Evolutionary conservation across 139 green algal genomes (phyloP), one percentile per base, ranked within the genome.

Genomic region (Prasinococcaceae sp.): DNA sequence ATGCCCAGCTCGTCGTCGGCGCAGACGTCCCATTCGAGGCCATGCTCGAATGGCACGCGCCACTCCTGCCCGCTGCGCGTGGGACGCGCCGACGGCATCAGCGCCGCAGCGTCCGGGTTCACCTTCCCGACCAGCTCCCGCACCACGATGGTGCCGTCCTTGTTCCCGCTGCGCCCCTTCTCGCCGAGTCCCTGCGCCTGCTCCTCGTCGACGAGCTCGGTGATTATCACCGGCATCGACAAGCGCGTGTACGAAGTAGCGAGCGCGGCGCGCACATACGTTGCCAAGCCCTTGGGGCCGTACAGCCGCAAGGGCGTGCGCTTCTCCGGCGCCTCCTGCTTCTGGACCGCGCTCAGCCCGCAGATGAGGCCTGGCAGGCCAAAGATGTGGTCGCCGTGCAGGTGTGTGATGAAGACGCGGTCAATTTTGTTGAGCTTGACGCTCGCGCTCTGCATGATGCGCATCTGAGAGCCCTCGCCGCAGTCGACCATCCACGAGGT

Each of bases 381-480:
- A 53, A 94, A 97, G 73, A 80, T 87, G 70, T 97, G 88, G 73
- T 97, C 88, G 16, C 88, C 88, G 63, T 97, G 88, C 38, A 93
- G 51, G 77, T 97, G 88, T 3, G 87, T 95, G 49, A 97, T 77
- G 50, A 88, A 85, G 33, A 95, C 74, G 10, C 58, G 74, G 22
- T 26, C 36, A 29, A 69, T 66, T 17, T 60, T 61, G 17, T 27
- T 39, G 4, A 29, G 50, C 4, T 46, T 55, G 4, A 65, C 6
- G 9, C 30, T 26, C 32, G 36, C 9, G 12, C 6, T 44, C 12
- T 33, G 47, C 45, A 66, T 50, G 17, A 81, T 20, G 76, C 92
- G 84, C 27, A 63, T 64, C 65, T 77, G 66, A n/a, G 69, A 85
- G 44, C 81, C 86, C 67, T 95, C 88, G 1, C 88, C 88, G 55